Evolutionary conservation across 2,329 filamentous ascomycete species (phyloP).

Genomic region (Ophiostoma tasmaniense): DNA sequence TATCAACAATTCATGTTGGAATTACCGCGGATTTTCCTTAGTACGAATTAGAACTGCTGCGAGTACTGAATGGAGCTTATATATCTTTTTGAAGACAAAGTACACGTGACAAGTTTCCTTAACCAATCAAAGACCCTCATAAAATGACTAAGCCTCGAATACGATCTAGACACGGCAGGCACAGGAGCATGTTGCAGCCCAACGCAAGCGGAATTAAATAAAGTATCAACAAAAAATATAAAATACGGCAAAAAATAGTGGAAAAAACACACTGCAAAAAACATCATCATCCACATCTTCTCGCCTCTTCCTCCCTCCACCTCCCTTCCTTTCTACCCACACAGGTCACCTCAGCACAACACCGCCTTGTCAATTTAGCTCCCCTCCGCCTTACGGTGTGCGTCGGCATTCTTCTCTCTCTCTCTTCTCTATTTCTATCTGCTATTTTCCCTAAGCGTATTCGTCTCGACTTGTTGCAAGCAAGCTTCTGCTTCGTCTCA

Average conservation of each 20-base stretch:
- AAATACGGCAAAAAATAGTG: slow-evolving; percentile 20
- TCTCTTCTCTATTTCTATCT: slow-evolving; percentile 10
- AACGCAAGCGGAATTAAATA: slow-evolving; percentile 4
- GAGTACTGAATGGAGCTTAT: no score
- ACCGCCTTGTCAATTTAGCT: slow-evolving; percentile 35
- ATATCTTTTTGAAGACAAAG: no score
- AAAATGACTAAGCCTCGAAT: neutral
- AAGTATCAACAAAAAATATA: slow-evolving; percentile 14
- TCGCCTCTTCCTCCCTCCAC: slow-evolving; percentile 7
- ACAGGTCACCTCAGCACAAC: slow-evolving; percentile 28
- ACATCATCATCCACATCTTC: slow-evolving; percentile 22
- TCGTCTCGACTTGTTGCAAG: slow-evolving; percentile 12
- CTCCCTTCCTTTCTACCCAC: slow-evolving; percentile 22
- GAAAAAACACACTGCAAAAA: slow-evolving; percentile 19
- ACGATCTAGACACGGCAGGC: neutral
- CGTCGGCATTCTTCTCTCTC: slow-evolving; percentile 29
- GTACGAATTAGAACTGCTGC: neutral
- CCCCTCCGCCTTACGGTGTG: slow-evolving; percentile 28
- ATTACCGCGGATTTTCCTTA: neutral
- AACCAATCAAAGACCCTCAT: neutral
- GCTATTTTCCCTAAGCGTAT: neutral
- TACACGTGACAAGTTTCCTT: neutral
- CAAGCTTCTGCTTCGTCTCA: neutral
- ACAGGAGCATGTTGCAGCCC: neutral
- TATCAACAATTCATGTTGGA: no score